Evolutionary conservation across 2,329 filamentous ascomycete genomes (phyloP).

Genomic region (Fusarium udum): DNA sequence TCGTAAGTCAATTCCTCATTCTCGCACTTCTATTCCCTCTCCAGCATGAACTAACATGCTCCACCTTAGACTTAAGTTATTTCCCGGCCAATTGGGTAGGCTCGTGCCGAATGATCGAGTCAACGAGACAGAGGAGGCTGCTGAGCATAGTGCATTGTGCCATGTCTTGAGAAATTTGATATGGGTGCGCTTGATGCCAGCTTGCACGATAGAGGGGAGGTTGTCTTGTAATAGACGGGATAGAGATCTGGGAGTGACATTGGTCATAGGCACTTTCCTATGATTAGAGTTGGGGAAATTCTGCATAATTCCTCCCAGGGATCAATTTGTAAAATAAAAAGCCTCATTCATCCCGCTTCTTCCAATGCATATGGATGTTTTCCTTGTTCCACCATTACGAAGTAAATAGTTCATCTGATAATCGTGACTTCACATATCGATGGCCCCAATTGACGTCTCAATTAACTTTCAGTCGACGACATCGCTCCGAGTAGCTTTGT

Average conservation of each 20-base stretch:
- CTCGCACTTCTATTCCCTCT: background rate
- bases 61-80: conserved; percentile 50
- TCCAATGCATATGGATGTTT: conserved; percentile 46
- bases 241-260: conserved; percentile 51
- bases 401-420: conserved; percentile 1
- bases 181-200: conserved; percentile 41
- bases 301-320: conserved; percentile 47
- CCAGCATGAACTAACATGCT: conserved; percentile 13
- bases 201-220: conserved; percentile 49
- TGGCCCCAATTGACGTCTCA: conserved; percentile 25
- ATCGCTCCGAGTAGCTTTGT: conserved; percentile 9
- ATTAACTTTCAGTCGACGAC: conserved; percentile 37
- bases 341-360: conserved; percentile 53
- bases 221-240: conserved; percentile 54
- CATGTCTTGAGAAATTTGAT: conserved; percentile 43
- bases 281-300: conserved; percentile 49
- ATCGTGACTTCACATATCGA: background rate
- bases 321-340: conserved; percentile 57
- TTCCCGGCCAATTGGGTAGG: conserved; percentile 46
- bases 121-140: conserved; percentile 45
- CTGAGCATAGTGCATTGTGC: conserved; percentile 41
- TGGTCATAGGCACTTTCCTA: conserved; percentile 47
- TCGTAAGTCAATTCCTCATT: conserved; percentile 64
- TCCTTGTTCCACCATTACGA: conserved; percentile 35
- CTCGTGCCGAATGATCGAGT: conserved; percentile 51